Base-by-base conservation (phyloP, 192 early-diverging fungal species). In the Thoreauomyces humboldtii region DNA sequence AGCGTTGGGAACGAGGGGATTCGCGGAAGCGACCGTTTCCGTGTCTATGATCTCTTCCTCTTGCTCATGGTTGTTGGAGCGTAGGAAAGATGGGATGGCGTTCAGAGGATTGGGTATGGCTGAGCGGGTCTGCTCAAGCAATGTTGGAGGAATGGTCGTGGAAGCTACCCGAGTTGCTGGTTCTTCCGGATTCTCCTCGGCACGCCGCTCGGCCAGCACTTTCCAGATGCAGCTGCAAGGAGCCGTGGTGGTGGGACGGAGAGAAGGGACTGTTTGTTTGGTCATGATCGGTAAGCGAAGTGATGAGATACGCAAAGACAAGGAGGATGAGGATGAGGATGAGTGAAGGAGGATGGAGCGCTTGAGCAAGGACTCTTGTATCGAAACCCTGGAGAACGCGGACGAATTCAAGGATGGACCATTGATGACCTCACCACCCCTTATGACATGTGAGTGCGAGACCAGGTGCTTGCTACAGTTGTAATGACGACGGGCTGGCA, bases 191-290 rank as follows among this genome's bases (percentile, higher is more conserved):
- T 2, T 44, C 0, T 46, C 27, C 12, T 29, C 5, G 22, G 41
- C 59, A 11, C 15, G 9, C 0, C 12, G 4, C 14, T 47, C 5
- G 27, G 42, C 59, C n/a, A 45, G 22, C 15, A 17, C 6, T 17
- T n/a, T 14, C 59, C 59, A 61, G 27, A 61, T 61, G 42, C 59
- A 61, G 25, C 43, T 46, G 29, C 59, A 61, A 3, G 59, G 59
- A 7, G 28, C 42, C 17, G 15, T 5, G 5, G 29, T 47, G 0
- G 59, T 61, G 4, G 59, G 59, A 21, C 59, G 59, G n/a, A n/a
- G n/a, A 31, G 59, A 44, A 33, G 59, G 59, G 14, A 61, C 46
- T 4, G 55, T 4, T 24, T 46, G 44, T 41, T 12, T 12, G 11
- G n/a, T 9, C 9, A 41, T 41, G 11, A n/a, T 41, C 25, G n/a